Conservation (phyloP, 2,329 filamentous ascomycete species). For the Hypoxylon sp. region DNA sequence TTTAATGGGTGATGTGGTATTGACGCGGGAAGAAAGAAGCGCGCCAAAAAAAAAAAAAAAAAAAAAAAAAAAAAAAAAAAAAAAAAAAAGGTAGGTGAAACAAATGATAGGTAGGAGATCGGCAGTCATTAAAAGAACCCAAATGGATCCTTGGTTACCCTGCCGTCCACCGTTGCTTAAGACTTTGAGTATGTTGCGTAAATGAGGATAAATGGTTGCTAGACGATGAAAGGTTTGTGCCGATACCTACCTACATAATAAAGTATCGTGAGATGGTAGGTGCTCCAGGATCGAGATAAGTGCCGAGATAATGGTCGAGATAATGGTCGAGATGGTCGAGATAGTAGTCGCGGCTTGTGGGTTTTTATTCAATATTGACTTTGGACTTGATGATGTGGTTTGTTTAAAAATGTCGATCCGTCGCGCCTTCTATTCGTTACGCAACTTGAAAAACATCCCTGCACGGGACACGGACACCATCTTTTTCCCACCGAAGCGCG, state of each 20-base stretch:
- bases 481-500: slow-evolving; percentile 32
- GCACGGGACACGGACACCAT: slow-evolving; percentile 11
- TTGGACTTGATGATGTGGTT: slow-evolving; percentile 39
- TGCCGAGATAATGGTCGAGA: too few relatives aligned
- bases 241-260: too few relatives aligned
- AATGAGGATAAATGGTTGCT: too few relatives aligned
- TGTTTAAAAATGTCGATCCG: slow-evolving; percentile 41
- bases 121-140: background rate
- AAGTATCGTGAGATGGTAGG: too few relatives aligned
- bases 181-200: background rate
- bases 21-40: slow-evolving; percentile 32
- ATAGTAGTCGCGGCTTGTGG: background rate
- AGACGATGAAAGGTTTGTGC: too few relatives aligned
- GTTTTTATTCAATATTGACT: slow-evolving; percentile 35
- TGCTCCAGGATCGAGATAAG: too few relatives aligned
- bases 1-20: slow-evolving; percentile 29
- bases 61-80: slow-evolving; percentile 24
- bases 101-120: background rate
- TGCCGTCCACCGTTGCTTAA: background rate
- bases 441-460: slow-evolving; percentile 39
- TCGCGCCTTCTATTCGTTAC: slow-evolving; percentile 40
- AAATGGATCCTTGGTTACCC: background rate
- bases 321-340: background rate
- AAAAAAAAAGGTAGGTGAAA: slow-evolving; percentile 33
- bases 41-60: slow-evolving; percentile 20